A percentile compares a stretch with the other conserved stretches of the same genome.
Conservation (phyloP, 1,284 basidiomycete genomes). For the Moesziomyces globuligerus region DNA sequence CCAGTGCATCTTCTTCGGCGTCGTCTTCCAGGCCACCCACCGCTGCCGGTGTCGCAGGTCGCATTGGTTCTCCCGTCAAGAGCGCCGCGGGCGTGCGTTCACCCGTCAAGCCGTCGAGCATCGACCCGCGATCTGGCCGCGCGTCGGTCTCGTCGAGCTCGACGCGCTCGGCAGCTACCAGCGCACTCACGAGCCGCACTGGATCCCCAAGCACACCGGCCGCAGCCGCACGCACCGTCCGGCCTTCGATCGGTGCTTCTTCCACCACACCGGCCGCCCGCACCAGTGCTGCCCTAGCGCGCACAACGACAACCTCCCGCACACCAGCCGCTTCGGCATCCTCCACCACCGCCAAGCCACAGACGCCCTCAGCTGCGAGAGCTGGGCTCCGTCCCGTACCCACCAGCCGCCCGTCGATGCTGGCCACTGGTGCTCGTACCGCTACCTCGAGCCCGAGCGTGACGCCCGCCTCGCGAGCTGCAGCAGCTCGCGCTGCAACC, state of each 20-base stretch:
- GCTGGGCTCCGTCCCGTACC: conserved; percentile 54
- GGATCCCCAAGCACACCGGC: conserved; percentile 32
- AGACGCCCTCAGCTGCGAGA: conserved; percentile 40
- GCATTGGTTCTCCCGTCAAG: conserved; percentile 30
- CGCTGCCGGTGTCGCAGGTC: conserved; percentile 20
- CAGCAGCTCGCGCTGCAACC: conserved; percentile 15
- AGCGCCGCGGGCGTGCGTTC: conserved; percentile 20
- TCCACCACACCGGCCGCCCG: conserved; percentile 23
- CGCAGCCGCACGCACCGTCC: conserved; percentile 14
- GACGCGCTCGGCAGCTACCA: conserved; percentile 26
- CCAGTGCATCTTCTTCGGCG: conserved; percentile 22
- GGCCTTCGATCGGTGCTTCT: conserved; percentile 5
- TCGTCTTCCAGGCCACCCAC: conserved; percentile 30
- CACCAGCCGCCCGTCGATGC: conserved; percentile 49
- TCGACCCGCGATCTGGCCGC: conserved; percentile 19
- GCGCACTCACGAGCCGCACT: conserved; percentile 30
- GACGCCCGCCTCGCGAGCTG: conserved; percentile 18
- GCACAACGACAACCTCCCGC: conserved; percentile 13
- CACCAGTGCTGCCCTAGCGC: conserved; percentile 7
- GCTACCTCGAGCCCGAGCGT: conserved; percentile 37
- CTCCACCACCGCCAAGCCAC: conserved; percentile 22
- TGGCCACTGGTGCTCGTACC: conserved; percentile 26
- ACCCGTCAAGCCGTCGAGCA: conserved; percentile 30
- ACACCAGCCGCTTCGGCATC: conserved; percentile 9
- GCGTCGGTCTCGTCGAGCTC: conserved; percentile 25